Base-by-base conservation (phyloP, 2,329 filamentous ascomycete genomes). In the Grosmannia huntii region DNA sequence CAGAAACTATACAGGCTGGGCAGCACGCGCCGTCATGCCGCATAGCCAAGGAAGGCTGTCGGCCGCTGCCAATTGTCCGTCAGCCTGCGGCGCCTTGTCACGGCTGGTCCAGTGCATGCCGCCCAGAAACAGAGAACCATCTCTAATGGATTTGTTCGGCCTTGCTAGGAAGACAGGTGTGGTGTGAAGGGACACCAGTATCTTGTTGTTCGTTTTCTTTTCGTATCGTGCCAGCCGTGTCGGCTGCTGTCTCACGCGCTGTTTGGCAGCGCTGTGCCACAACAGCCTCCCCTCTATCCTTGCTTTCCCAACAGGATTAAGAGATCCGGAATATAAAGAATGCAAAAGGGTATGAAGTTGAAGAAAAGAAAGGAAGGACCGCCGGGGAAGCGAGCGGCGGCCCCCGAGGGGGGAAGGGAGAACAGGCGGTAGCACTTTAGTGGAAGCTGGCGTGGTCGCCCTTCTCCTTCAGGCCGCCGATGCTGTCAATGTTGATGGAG, bases 391-490 rank as follows among this genome's bases (percentile, higher is more conserved):
- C 10, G 11, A 33, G 27, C n/a, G 46, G 11, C 19, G 31, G 28
- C 5, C 5, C 48, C 28, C 52, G 41, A 11, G 44, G 41, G 19
- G 11, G 19, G n/a, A n/a, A 14, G 21, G 31, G 19, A 9, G 53
- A 51, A 36, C 2, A n/a, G 19, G 7, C 4, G 46, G 9, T 33
- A n/a, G 12, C 25, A 27, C 6, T 27, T 56, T 66, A 68, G 55
- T 66, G 62, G 64, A 70, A 73, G 57, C 71, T 67, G 57, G 66
- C 65, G 64, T 71, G 72, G 65, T 87, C 82, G 51, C 31, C 25
- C 78, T 95, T 96, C 78, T 97, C 94, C 74, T 91, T 95, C 65
- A 97, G 76, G 16, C 94, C 94, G 56, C 94, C 94, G 69, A 97
- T 95, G 63, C 89, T 84, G 66, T 97, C 89, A 70, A 99, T 87